Evolutionary conservation across 1,139 yeast genomes (phyloP).

Genomic region (Yamadazyma membranifaciens): DNA sequence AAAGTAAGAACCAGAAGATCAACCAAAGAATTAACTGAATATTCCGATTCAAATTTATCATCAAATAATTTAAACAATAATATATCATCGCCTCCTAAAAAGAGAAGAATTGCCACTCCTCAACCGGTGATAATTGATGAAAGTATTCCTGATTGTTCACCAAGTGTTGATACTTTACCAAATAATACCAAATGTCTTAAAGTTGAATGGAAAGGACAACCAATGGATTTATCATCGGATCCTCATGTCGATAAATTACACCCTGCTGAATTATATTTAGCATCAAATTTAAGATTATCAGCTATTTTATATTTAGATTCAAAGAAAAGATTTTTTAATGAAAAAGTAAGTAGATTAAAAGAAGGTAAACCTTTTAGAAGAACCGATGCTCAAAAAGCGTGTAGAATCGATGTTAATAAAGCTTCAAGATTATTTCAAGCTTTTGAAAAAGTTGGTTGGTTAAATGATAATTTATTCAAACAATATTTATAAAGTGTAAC

Average conservation of each 20-base stretch:
- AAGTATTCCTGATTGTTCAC: slow-evolving; percentile 71
- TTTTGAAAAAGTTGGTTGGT: slow-evolving; percentile 94
- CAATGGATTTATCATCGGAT: slow-evolving; percentile 83
- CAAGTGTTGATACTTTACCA: slow-evolving; percentile 57
- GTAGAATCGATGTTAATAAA: slow-evolving; percentile 94
- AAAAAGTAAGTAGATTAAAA: slow-evolving; percentile 77
- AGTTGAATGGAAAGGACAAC: slow-evolving; percentile 98
- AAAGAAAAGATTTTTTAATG: slow-evolving; percentile 84
- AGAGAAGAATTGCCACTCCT: slow-evolving; percentile 35
- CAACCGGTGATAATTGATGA: slow-evolving; percentile 55
- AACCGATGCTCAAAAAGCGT: slow-evolving; percentile 97
- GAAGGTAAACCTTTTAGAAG: slow-evolving; percentile 85
- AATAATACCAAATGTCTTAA: slow-evolving; percentile 68
- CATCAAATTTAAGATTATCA: slow-evolving; percentile 85
- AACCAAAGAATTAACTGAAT: slow-evolving; percentile 15
- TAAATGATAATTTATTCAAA: slow-evolving; percentile 71
- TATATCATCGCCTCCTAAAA: slow-evolving; percentile 27
- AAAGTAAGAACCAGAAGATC: slow-evolving; percentile 55
- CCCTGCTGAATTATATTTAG: slow-evolving; percentile 88
- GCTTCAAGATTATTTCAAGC: slow-evolving; percentile 92
- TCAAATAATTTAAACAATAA: not conserved
- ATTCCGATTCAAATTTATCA: slow-evolving; percentile 11
- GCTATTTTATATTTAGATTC: slow-evolving; percentile 88
- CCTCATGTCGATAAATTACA: slow-evolving; percentile 72
- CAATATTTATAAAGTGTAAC: slow-evolving; percentile 31